Conservation (phyloP, 2,329 filamentous ascomycete species). For the Verruconis gallopava region DNA sequence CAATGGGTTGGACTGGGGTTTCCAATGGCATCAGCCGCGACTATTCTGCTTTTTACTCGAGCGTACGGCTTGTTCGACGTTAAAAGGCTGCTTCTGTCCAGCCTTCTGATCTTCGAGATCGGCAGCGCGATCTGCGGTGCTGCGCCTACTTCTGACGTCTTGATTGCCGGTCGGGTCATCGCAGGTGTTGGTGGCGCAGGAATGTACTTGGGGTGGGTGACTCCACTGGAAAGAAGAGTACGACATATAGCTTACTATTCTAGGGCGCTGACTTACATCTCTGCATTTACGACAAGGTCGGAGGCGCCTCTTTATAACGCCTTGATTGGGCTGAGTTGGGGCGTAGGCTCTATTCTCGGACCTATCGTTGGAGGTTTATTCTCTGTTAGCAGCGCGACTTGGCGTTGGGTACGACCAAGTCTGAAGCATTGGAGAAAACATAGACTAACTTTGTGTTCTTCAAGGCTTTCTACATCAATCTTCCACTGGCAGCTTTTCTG, state of each 20-base stretch:
- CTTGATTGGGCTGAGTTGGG: slow-evolving; percentile 14
- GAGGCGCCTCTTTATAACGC: slow-evolving; percentile 11
- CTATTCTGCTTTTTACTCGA: slow-evolving; percentile 13
- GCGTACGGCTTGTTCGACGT: slow-evolving; percentile 18
- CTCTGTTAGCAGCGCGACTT: slow-evolving; percentile 15
- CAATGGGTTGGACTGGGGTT: slow-evolving; percentile 22
- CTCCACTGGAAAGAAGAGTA: too few species aligned
- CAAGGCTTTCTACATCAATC: slow-evolving; percentile 43
- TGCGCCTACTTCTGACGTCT: slow-evolving; percentile 17
- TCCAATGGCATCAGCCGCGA: slow-evolving; percentile 14
- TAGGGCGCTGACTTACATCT: slow-evolving; percentile 7
- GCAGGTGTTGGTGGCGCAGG: slow-evolving; percentile 20
- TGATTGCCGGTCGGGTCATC: slow-evolving; percentile 21
- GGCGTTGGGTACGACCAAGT: slow-evolving; percentile 18
- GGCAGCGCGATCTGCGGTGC: slow-evolving; percentile 21
- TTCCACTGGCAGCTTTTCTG: slow-evolving; percentile 32
- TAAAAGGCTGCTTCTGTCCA: slow-evolving; percentile 18
- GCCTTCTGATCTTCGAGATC: slow-evolving; percentile 16
- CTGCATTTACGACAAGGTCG: slow-evolving; percentile 4
- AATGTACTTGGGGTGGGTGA: slow-evolving; percentile 18
- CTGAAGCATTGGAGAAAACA: background rate
- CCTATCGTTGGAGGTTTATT: slow-evolving; percentile 23
- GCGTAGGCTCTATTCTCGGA: slow-evolving; percentile 17
- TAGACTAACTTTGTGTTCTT: background rate
- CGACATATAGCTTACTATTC: too few species aligned